A percentile compares a stretch with the other conserved stretches of the same genome.
Conservation (phyloP, 345 rosid species). For the Boechera divaricarpa region DNA sequence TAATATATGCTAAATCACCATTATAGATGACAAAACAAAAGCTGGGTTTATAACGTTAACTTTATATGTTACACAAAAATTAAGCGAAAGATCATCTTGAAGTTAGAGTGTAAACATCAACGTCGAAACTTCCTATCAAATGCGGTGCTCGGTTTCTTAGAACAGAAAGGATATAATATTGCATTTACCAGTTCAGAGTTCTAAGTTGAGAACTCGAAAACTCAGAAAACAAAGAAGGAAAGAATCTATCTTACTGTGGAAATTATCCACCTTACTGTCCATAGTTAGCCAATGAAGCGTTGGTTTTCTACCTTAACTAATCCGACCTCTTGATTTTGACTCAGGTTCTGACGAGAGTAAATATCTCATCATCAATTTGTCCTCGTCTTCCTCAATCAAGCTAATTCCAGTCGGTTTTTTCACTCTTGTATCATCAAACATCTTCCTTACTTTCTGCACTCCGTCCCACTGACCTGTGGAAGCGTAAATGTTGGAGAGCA, state of each 20-base stretch:
- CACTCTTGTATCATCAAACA: conserved; percentile 63
- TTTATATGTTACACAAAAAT: conserved; percentile 14
- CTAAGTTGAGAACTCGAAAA: not conserved
- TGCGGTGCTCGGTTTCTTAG: not conserved
- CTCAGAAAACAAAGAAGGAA: not conserved
- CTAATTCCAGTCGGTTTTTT: conserved; percentile 62
- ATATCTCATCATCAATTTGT: conserved; percentile 48
- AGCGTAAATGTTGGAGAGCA: conserved; percentile 76
- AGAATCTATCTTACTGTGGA: not conserved
- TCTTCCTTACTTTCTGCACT: conserved; percentile 63
- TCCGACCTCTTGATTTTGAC: conserved; percentile 34
- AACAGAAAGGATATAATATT: conserved; percentile 9
- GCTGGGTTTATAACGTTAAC: not conserved
- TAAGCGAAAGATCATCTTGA: not conserved
- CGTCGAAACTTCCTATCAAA: not conserved
- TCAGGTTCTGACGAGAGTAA: conserved; percentile 46
- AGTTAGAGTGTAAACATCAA: not conserved
- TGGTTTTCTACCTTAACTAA: conserved; percentile 16
- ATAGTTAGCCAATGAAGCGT: conserved; percentile 9
- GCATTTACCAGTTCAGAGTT: conserved; percentile 10
- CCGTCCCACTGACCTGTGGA: conserved; percentile 67
- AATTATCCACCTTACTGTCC: not conserved
- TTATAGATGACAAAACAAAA: not conserved
- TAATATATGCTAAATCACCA: conserved; percentile 17
- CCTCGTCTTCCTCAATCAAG: conserved; percentile 55